Base-by-base conservation (phyloP, 2,329 filamentous ascomycete genomes). In the Xylaria multiplex region DNA sequence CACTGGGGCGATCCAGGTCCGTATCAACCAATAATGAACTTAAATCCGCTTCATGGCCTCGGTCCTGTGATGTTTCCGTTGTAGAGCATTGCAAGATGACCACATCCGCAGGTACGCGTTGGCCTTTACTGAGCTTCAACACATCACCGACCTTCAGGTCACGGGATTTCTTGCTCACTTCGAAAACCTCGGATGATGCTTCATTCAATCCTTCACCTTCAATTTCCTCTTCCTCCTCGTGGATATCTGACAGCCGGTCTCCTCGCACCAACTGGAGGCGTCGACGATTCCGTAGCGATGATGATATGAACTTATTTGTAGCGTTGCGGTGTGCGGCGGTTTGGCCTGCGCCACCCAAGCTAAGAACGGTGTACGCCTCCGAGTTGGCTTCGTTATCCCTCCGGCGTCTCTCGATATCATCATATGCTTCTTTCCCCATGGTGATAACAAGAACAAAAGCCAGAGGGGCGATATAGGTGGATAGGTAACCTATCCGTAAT, bases 121-220 rank as follows among this genome's bases (percentile, higher is more conserved):
- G 93, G 64, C 97, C 93, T 77, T 97, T 98, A 71, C 87, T 88
- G 32, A 99, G 85, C 77, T 96, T 97, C 65, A 99, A 81, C n/a
- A 99, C 91, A 79, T 99, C 96, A 27, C 96, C 96, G 52, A 99
- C 95, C 76, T 91, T 96, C 58, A 99, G 83, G 75, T 97, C 94
- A 65, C 90, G 89, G 5, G 96, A 96, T 73, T 92, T 93, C 77
- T 92, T 95, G 69, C 86, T 86, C 2, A 92, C 82, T 76, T 97
- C 93, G 62, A 84, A 81, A 3, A 90, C 82, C 46, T 79, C 79
- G 60, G 82, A 86, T 43, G 84, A 85, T 60, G 80, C 84, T 66
- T 74, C 74, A 24, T 72, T 69, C 1, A 69, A 64, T 5, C 81
- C 84, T 53, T 80, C 76, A 11, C 77, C 79, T 69, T 86, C 83